A percentile compares a stretch with the other conserved stretches of the same genome.
These are phyloP conservation scores for Rosa persica DNA, from an alignment of 306 rosid genomes.

Conservation along the genomic window DNA sequence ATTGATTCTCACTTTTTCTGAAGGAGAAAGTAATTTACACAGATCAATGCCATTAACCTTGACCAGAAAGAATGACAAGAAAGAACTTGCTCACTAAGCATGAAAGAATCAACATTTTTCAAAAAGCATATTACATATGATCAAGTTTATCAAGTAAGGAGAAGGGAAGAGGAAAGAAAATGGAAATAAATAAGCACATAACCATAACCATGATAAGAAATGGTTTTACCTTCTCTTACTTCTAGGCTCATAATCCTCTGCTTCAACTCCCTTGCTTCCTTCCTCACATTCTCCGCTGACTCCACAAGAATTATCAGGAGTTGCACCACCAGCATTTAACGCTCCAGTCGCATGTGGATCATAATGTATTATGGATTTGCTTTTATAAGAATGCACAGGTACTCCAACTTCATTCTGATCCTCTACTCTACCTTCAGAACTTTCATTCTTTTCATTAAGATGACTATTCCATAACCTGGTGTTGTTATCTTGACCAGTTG, in stretches of 20 bases:
- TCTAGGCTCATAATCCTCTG: slow-evolving; percentile 55
- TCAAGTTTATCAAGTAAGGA: not conserved
- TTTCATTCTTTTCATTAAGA: slow-evolving; percentile 49
- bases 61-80: not conserved
- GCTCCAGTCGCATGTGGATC: slow-evolving; percentile 38
- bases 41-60: slow-evolving; percentile 13
- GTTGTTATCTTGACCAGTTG: slow-evolving; percentile 48
- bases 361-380: slow-evolving; percentile 33
- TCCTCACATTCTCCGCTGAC: slow-evolving; percentile 68
- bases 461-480: slow-evolving; percentile 34
- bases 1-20: slow-evolving; percentile 67
- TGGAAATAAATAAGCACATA: not conserved
- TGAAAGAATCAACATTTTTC: not conserved
- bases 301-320: slow-evolving; percentile 60
- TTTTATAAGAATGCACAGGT: slow-evolving; percentile 34
- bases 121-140: not conserved
- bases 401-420: slow-evolving; percentile 45
- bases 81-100: not conserved
- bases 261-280: slow-evolving; percentile 58
- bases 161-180: not conserved
- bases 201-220: not conserved
- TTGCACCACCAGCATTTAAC: slow-evolving; percentile 35
- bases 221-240: slow-evolving; percentile 63
- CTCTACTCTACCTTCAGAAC: slow-evolving; percentile 49
- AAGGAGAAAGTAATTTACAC: slow-evolving; percentile 23